These are phyloP conservation scores for Cryptococcus sp. DNA, from an alignment of 1,284 basidiomycete species.

Conservation along the genomic window DNA sequence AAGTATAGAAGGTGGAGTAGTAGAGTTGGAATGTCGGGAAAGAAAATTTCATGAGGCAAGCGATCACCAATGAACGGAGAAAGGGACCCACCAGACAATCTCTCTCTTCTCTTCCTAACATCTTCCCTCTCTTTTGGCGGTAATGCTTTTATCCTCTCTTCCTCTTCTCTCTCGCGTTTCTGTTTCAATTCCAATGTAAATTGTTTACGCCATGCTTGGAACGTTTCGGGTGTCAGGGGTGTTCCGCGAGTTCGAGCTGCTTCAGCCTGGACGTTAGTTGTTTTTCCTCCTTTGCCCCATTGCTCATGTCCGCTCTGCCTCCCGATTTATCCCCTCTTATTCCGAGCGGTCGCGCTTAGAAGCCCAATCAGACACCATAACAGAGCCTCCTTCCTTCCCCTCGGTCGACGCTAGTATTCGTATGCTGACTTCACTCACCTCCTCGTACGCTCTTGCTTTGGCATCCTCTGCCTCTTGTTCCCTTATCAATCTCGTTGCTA, in stretches of 20 bases:
- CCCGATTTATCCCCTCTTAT: no score
- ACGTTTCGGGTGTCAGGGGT: slow-evolving; percentile 75
- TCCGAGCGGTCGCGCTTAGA: no score
- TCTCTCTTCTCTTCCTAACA: slow-evolving; percentile 60
- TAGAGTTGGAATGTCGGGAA: no score
- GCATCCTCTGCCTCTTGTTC: slow-evolving; percentile 63
- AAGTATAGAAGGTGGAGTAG: no score
- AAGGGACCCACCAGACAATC: slow-evolving; percentile 64
- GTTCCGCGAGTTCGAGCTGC: slow-evolving; percentile 85
- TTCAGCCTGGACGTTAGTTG: slow-evolving; percentile 60
- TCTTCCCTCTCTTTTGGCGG: slow-evolving; percentile 87
- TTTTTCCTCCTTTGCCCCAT: neutral
- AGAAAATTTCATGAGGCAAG: no score
- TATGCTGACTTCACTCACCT: slow-evolving; percentile 54
- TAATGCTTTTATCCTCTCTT: slow-evolving; percentile 71
- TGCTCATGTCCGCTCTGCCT: no score
- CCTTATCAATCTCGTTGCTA: slow-evolving; percentile 58
- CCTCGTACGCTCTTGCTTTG: slow-evolving; percentile 65
- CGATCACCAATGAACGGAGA: no score
- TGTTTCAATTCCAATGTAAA: slow-evolving; percentile 67
- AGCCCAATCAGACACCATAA: no score
- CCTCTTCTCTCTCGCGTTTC: slow-evolving; percentile 67
- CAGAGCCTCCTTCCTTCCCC: no score
- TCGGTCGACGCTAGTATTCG: neutral
- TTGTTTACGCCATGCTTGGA: slow-evolving; percentile 71